Conservation (phyloP, 2,329 filamentous ascomycete genomes). For the Phialocephala sp. region DNA sequence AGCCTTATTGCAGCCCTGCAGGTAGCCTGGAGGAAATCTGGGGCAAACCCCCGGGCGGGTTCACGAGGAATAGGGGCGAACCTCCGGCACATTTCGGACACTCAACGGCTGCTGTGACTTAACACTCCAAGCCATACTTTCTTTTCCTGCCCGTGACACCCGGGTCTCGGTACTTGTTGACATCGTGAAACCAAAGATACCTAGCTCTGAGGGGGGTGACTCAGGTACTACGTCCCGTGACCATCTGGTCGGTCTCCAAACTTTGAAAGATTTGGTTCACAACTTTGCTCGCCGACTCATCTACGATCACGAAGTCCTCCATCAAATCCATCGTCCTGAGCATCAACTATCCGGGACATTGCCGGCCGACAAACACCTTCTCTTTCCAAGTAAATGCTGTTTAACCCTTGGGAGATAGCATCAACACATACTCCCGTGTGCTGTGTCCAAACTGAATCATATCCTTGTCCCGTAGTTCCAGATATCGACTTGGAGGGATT, state of each 20-base stretch:
- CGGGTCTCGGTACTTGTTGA: constrained; percentile 12
- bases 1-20: not conserved
- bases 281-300: not conserved
- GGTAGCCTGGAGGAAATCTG: not conserved
- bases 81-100: not conserved
- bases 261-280: not conserved
- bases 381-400: not conserved
- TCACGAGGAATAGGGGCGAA: not conserved
- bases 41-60: not conserved
- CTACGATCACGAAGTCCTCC: constrained; percentile 1
- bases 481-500: constrained; percentile 77
- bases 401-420: constrained; percentile 61
- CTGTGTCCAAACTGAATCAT: constrained; percentile 87
- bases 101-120: constrained; percentile 3
- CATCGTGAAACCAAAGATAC: constrained; percentile 9
- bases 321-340: not conserved
- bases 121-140: not conserved
- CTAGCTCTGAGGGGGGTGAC: constrained; percentile 1
- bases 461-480: constrained; percentile 88
- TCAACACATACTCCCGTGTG: constrained; percentile 92
- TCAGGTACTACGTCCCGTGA: constrained; percentile 8
- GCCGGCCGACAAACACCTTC: not conserved
- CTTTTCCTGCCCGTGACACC: constrained; percentile 8
- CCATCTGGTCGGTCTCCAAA: constrained; percentile 1
- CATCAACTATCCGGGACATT: not conserved